A percentile compares a stretch with the other conserved stretches of the same genome.
Conservation (phyloP, 2,329 filamentous ascomycete genomes). For the Seiridium cupressi region DNA sequence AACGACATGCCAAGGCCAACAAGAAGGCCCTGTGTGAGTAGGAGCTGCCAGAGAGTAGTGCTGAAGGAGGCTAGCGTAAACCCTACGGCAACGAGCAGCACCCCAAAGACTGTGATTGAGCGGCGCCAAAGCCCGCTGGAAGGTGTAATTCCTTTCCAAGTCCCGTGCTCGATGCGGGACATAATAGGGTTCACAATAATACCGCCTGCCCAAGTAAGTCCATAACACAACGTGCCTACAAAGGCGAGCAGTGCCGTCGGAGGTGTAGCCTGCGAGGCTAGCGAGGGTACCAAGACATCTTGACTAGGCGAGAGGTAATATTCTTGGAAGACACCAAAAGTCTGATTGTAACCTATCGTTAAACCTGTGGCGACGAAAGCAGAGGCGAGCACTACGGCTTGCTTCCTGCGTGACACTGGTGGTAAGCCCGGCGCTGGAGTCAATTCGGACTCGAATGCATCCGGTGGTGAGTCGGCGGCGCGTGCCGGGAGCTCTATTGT, state of each 20-base stretch:
- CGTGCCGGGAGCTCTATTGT: too few relatives aligned
- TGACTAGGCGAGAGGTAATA: constrained; percentile 42
- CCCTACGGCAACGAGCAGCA: constrained; percentile 37
- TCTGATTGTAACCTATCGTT: constrained; percentile 48
- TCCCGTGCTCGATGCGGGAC: constrained; percentile 35
- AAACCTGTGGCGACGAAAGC: constrained; percentile 43
- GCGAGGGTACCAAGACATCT: constrained; percentile 32
- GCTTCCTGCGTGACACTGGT: constrained; percentile 36
- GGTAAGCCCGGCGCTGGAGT: constrained; percentile 20
- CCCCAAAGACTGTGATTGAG: constrained; percentile 38
- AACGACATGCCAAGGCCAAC: constrained; percentile 42
- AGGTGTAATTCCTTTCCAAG: constrained; percentile 21
- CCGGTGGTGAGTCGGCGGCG: too few relatives aligned
- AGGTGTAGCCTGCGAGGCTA: constrained; percentile 25
- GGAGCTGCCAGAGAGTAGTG: constrained; percentile 36
- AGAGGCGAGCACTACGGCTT: constrained; percentile 39
- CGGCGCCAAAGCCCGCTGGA: constrained; percentile 20
- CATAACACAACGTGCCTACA: constrained; percentile 45
- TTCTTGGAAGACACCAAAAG: constrained; percentile 47
- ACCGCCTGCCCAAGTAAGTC: constrained; percentile 48
- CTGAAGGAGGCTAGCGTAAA: constrained; percentile 39
- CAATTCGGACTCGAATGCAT: neutral
- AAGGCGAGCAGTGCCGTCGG: constrained; percentile 44
- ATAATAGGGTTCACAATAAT: constrained; percentile 47
- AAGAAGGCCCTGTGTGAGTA: constrained; percentile 41